These are phyloP conservation scores for Pterocarpus macrocarpus DNA, from an alignment of 306 rosid genomes.

Conservation along the genomic window DNA sequence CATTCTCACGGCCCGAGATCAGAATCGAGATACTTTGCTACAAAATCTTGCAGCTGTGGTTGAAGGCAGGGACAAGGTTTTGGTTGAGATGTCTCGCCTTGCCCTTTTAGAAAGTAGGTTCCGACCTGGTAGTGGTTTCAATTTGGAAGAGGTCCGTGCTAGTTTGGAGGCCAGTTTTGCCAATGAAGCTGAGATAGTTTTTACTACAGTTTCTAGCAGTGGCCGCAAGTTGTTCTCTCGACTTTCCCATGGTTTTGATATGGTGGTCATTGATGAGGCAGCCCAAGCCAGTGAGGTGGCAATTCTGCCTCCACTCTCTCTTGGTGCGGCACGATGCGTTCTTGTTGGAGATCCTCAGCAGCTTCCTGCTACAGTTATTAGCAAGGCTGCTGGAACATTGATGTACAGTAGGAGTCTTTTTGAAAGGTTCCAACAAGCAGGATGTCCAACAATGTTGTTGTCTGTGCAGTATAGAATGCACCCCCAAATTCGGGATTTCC, in stretches of 20 bases:
- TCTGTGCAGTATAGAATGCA: constrained; percentile 99
- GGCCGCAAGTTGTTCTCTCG: constrained; percentile 98
- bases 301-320: constrained; percentile 95
- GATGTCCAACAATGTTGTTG: constrained; percentile 95
- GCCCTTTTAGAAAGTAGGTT: constrained; percentile 85
- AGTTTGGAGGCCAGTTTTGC: constrained; percentile 99
- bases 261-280: constrained; percentile 99
- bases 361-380: constrained; percentile 98
- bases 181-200: constrained; percentile 95
- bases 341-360: constrained; percentile 99
- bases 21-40: constrained; percentile 82
- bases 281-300: constrained; percentile 99
- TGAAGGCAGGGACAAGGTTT: constrained; percentile 88
- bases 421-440: constrained; percentile 95
- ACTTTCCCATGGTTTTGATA: constrained; percentile 97
- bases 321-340: constrained; percentile 98
- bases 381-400: constrained; percentile 99
- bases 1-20: constrained; percentile 87
- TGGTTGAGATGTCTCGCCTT: constrained; percentile 97
- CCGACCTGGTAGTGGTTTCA: constrained; percentile 82
- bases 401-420: constrained; percentile 96
- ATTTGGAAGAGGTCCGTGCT: constrained; percentile 96
- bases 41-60: constrained; percentile 94
- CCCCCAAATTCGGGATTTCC: constrained; percentile 96
- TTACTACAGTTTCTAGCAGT: constrained; percentile 98